phyloP scores from a whole-genome alignment of 768 basidiomycete genomes.

The Russula olivacea region DNA sequence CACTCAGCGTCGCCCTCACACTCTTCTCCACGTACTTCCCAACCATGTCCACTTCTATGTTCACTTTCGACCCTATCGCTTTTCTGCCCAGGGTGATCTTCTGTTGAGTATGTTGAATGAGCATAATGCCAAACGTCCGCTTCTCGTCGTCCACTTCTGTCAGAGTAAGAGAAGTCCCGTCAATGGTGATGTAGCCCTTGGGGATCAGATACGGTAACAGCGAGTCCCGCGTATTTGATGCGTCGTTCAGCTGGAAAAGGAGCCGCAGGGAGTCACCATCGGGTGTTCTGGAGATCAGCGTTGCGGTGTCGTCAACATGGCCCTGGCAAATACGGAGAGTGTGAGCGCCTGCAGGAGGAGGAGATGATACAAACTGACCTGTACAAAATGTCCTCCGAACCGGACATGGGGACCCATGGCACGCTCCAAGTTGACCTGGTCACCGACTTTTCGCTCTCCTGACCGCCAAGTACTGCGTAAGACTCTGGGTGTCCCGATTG shows the following conservation, averaged over 20 bases:
- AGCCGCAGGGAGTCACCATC: constrained; percentile 90
- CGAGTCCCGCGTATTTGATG: constrained; percentile 52
- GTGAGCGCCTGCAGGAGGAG: neutral
- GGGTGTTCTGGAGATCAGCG: constrained; percentile 50
- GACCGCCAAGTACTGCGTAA: constrained; percentile 1
- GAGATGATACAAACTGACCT: constrained; percentile 45
- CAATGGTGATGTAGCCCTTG: constrained; percentile 92
- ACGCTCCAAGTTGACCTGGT: constrained; percentile 86
- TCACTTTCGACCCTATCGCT: constrained; percentile 71
- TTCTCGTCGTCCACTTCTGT: constrained; percentile 64
- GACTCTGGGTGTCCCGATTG: neutral
- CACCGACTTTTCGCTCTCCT: constrained; percentile 77
- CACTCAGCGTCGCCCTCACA: constrained; percentile 60
- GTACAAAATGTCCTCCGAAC: constrained; percentile 97
- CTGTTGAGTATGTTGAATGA: constrained; percentile 89
- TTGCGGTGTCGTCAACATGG: constrained; percentile 89
- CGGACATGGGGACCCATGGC: constrained; percentile 89
- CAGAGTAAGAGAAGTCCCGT: constrained; percentile 90
- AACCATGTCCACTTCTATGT: constrained; percentile 93
- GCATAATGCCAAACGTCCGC: constrained; percentile 81
- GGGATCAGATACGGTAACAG: constrained; percentile 79
- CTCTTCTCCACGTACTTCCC: constrained; percentile 90
- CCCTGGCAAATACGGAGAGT: constrained; percentile 45
- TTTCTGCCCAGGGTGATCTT: constrained; percentile 81
- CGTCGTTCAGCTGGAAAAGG: constrained; percentile 66